Evolutionary conservation across 2,329 filamentous ascomycete genomes (phyloP), one percentile per base, ranked within the genome.

Genomic region (Penicillium sp.): DNA sequence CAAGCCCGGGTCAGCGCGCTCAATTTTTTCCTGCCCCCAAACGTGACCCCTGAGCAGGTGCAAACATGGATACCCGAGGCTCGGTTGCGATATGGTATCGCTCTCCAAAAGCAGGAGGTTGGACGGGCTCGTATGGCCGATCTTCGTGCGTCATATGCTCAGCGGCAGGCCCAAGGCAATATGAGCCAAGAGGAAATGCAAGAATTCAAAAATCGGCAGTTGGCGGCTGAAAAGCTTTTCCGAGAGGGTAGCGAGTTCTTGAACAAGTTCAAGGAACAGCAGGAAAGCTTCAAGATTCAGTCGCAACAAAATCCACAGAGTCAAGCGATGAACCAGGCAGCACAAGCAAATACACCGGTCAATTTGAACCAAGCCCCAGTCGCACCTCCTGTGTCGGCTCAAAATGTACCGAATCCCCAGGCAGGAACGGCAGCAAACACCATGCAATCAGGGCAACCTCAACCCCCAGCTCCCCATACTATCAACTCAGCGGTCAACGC

Each of bases 401-500:
- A 65, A 23, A 50, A 60, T 38, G 60, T 66, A 6, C 57, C 60
- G 10, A 62, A 66, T 37, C 55, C 62, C 40, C 62, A 67, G 49
- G 62, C 69, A 57, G 63, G 65, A 48, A 67, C 62, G 54, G 61
- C 66, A 12, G 54, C 68, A 33, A 64, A 65, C n/a, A 58, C 69
- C 10, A 69, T 69, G 60, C 72, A 73, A 57, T 49, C 75, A 9
- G 69, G 68, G 17, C 74, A 75, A 57, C 62, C 70, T 31, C 69
- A 69, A 23, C 68, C 73, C 9, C 74, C 76, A 45, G 75, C 75
- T 25, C 71, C 79, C 4, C 78, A 81, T 59, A 80, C 78, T 1
- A 78, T 81, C 42, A 80, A 77, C 58, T 79, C 78, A 51, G 79
- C 79, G 8, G 75, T 81, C 23, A 77, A 73, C 61, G 77, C 77